Conservation (phyloP, 116 monocot genomes). For the Trichopus zeylanicus region DNA sequence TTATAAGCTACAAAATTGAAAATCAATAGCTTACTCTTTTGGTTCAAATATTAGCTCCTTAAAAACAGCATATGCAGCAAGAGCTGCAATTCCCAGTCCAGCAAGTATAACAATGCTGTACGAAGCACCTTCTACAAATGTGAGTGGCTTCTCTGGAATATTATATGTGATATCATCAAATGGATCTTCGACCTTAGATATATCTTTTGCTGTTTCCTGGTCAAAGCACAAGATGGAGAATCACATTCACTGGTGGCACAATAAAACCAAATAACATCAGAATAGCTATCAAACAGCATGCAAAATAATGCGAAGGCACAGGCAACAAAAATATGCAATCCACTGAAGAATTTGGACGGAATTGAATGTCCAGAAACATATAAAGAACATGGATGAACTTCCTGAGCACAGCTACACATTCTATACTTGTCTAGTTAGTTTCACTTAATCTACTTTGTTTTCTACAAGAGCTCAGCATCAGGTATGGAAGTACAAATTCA, state of each 20-base stretch:
- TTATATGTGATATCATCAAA: constrained; percentile 90
- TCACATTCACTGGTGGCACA: neutral
- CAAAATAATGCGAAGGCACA: neutral
- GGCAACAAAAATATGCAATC: neutral
- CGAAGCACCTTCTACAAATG: constrained; percentile 93
- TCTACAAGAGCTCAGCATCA: too few species aligned
- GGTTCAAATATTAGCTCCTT: constrained; percentile 97
- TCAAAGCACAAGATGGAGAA: neutral
- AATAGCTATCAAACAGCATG: neutral
- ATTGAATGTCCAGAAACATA: neutral
- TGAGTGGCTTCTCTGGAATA: constrained; percentile 97
- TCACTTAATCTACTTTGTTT: too few species aligned
- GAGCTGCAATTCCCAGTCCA: constrained; percentile 77
- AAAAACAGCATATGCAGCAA: constrained; percentile 94
- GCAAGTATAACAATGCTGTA: constrained; percentile 83
- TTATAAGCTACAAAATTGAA: constrained; percentile 1
- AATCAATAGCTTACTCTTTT: constrained; percentile 62
- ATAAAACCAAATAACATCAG: neutral
- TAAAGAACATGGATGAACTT: neutral
- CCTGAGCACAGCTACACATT: too few species aligned
- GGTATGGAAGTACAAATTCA: too few species aligned
- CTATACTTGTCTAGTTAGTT: too few species aligned
- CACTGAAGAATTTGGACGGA: neutral
- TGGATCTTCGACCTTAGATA: constrained; percentile 81
- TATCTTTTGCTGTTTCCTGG: constrained; percentile 65